phyloP scores from a whole-genome alignment of 2,329 filamentous ascomycete genomes.

The Didymellaceae sp. region DNA sequence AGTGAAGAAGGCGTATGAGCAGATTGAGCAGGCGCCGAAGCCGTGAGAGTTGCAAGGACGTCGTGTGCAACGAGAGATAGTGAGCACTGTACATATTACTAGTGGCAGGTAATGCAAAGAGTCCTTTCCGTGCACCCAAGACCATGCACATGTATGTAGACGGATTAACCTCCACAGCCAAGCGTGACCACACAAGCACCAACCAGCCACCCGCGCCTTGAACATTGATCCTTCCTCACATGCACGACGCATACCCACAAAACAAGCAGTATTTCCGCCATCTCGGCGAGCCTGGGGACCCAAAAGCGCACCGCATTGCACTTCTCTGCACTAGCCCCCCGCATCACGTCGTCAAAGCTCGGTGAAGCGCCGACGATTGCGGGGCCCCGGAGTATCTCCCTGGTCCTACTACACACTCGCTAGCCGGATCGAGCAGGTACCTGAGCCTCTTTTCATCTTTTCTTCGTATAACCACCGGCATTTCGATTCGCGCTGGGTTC shows the following conservation, averaged over 20 bases:
- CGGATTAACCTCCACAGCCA: neutral
- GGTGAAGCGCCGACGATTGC: conserved; percentile 15
- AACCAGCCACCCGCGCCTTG: neutral
- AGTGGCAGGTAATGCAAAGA: too few relatives aligned
- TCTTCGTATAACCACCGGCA: neutral
- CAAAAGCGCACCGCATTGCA: too few relatives aligned
- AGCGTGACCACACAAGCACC: neutral
- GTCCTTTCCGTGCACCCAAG: too few relatives aligned
- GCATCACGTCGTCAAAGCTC: neutral
- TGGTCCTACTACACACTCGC: neutral
- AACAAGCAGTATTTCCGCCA: neutral
- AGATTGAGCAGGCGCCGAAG: conserved; percentile 61
- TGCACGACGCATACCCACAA: too few relatives aligned
- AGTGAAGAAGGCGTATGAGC: conserved; percentile 25
- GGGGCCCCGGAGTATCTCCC: conserved; percentile 10
- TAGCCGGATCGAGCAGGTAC: conserved; percentile 10
- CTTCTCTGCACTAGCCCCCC: neutral
- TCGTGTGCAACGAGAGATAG: too few relatives aligned
- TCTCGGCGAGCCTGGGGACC: too few relatives aligned
- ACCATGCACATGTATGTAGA: neutral
- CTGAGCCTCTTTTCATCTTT: neutral
- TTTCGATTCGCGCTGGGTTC: neutral
- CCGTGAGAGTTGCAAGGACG: neutral
- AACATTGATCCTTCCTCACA: neutral
- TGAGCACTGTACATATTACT: too few relatives aligned